Evolutionary conservation across 2,329 filamentous ascomycete genomes (phyloP).

Genomic region (Aureobasidium lini): DNA sequence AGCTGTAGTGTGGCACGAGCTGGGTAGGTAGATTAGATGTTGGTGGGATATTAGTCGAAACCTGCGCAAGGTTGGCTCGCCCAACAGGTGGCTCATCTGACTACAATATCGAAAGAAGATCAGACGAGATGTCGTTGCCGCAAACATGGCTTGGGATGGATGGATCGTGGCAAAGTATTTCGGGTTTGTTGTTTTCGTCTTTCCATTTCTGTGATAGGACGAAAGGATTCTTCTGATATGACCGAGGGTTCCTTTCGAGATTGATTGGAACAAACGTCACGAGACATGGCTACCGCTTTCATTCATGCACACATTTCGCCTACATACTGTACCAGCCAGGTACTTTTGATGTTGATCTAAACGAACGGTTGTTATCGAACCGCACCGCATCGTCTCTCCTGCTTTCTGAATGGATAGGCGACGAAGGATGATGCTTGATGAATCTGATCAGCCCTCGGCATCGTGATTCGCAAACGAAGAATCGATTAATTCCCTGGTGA

Average conservation of each 20-base stretch:
- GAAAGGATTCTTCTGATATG: no score
- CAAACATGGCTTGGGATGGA: neutral
- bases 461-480: neutral
- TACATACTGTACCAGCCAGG: neutral
- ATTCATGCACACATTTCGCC: no score
- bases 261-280: no score
- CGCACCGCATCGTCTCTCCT: neutral
- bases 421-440: neutral
- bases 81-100: neutral
- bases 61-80: neutral
- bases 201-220: neutral
- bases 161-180: neutral
- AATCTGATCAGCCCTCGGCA: neutral
- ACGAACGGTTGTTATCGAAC: neutral
- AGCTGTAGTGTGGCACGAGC: neutral
- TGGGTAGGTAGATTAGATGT: neutral
- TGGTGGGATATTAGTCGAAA: neutral
- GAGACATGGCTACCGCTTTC: no score
- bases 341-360: neutral
- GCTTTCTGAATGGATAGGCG: neutral
- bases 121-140: neutral
- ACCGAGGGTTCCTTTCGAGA: no score
- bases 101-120: neutral
- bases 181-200: neutral
- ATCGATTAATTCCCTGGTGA: neutral